Percentiles rank a stretch among this genome's conserved stretches.
Evolutionary conservation across 257 asterid species (phyloP).

Genomic region (Salvia splendens): DNA sequence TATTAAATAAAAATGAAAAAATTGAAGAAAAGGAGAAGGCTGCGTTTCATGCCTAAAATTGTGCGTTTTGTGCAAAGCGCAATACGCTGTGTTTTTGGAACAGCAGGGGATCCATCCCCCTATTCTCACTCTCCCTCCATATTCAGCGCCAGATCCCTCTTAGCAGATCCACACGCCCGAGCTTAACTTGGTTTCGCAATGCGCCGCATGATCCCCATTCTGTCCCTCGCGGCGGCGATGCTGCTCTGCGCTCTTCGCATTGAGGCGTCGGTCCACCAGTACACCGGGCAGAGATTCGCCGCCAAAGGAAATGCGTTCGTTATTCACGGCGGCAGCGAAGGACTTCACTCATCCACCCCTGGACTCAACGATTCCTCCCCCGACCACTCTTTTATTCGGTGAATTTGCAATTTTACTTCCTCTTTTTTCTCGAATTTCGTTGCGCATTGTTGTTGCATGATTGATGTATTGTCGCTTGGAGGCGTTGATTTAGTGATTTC

Average conservation of each 20-base stretch:
- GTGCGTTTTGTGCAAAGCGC: too few relatives aligned
- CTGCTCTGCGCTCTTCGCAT: conserved; percentile 32
- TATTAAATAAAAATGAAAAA: too few relatives aligned
- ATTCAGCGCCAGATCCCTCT: conserved; percentile 36
- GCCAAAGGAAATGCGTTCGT: conserved; percentile 87
- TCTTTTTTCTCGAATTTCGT: background rate
- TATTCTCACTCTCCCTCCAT: conserved; percentile 23
- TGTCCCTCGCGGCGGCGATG: conserved; percentile 26
- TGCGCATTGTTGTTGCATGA: conserved; percentile 7
- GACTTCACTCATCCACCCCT: conserved; percentile 75
- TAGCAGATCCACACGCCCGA: conserved; percentile 42
- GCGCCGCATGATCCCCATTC: conserved; percentile 39
- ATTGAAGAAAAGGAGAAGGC: too few relatives aligned
- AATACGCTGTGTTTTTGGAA: too few relatives aligned
- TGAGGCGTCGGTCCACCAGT: conserved; percentile 82
- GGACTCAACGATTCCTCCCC: conserved; percentile 61
- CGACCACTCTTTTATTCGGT: conserved; percentile 83
- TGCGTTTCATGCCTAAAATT: too few relatives aligned
- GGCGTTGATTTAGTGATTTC: conserved; percentile 12
- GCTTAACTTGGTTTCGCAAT: conserved; percentile 39
- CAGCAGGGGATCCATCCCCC: too few relatives aligned
- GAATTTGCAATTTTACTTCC: conserved; percentile 10
- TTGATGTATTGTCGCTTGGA: conserved; percentile 10
- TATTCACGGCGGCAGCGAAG: conserved; percentile 95
- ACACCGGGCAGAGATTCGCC: conserved; percentile 55